These are phyloP conservation scores for Nakazawaea anatomiae DNA, from an alignment of 805 yeast genomes.

Conservation along the genomic window DNA sequence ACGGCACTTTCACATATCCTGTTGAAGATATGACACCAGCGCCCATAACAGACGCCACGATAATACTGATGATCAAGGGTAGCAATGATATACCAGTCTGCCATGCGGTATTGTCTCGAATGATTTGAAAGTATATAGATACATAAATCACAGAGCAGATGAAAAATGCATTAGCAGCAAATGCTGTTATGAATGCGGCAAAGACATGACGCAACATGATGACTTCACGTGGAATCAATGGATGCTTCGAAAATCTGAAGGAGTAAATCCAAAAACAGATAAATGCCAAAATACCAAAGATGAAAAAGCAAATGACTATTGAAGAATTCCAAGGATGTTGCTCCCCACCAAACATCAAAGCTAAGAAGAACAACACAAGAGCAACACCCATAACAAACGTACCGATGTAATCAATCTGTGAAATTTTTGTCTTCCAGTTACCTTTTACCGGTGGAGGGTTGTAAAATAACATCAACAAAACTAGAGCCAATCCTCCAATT, in stretches of 20 bases:
- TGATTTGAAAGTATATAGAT: constrained; percentile 45
- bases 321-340: constrained; percentile 49
- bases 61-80: constrained; percentile 36
- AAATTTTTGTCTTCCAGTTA: constrained; percentile 29
- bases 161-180: constrained; percentile 33
- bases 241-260: constrained; percentile 35
- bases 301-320: constrained; percentile 42
- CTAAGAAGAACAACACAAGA: constrained; percentile 39
- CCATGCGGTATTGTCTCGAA: constrained; percentile 34
- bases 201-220: constrained; percentile 29
- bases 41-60: constrained; percentile 26
- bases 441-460: constrained; percentile 40
- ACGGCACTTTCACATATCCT: constrained; percentile 33
- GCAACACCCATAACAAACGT: constrained; percentile 36
- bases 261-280: constrained; percentile 33
- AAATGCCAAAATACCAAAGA: constrained; percentile 36
- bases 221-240: constrained; percentile 39
- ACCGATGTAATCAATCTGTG: constrained; percentile 44
- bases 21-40: constrained; percentile 34
- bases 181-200: constrained; percentile 30
- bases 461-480: constrained; percentile 32
- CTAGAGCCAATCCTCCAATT: constrained; percentile 47
- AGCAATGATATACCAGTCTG: constrained; percentile 39
- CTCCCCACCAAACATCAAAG: constrained; percentile 49
- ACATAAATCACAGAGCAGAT: constrained; percentile 30